A percentile compares a stretch with the other conserved stretches of the same genome.
These are phyloP conservation scores for Malus hybrid DNA, from an alignment of 331 rosid genomes.

Conservation along the genomic window DNA sequence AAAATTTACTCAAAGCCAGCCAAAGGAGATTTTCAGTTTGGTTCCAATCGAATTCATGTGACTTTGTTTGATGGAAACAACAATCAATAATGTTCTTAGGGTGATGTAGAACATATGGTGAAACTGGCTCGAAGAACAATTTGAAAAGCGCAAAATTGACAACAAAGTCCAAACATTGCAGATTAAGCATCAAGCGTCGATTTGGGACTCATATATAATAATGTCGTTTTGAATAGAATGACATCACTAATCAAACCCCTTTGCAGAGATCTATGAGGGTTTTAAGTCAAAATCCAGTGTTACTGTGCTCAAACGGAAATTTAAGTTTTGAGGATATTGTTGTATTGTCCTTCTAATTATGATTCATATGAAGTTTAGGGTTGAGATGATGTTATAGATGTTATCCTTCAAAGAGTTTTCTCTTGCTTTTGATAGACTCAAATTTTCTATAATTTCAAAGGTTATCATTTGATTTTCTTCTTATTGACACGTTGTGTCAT, in stretches of 20 bases:
- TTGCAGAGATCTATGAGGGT: neutral
- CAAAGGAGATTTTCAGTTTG: slow-evolving; percentile 13
- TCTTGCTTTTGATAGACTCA: neutral
- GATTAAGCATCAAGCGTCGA: neutral
- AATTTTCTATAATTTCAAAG: neutral
- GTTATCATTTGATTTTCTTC: neutral
- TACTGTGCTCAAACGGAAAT: too few relatives aligned
- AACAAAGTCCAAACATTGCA: neutral
- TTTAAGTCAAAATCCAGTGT: neutral
- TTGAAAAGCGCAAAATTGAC: neutral
- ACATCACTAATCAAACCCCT: neutral
- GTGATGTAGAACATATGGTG: neutral
- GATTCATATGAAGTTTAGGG: neutral
- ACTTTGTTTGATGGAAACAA: slow-evolving; percentile 23
- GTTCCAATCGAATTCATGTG: slow-evolving; percentile 20
- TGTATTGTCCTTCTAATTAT: too few relatives aligned
- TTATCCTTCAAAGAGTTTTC: neutral
- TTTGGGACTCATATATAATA: neutral
- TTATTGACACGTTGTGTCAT: neutral
- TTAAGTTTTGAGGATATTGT: too few relatives aligned
- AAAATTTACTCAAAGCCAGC: slow-evolving; percentile 7
- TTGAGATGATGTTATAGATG: neutral
- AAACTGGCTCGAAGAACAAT: neutral
- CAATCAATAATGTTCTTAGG: neutral
- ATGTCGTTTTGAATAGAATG: neutral